Conservation (phyloP, 768 basidiomycete genomes). For the Strobilomyces confusus region DNA sequence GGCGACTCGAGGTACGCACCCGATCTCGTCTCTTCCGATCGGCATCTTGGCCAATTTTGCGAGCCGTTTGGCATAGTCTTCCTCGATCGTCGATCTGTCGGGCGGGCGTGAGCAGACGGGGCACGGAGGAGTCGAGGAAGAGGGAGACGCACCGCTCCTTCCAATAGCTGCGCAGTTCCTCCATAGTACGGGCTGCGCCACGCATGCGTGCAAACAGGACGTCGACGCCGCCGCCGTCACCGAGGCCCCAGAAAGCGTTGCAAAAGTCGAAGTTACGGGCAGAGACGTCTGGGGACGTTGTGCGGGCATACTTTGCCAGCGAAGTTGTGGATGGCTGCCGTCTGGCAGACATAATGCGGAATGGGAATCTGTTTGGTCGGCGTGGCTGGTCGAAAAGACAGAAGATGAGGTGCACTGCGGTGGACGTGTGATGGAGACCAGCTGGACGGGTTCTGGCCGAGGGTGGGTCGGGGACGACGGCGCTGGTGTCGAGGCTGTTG, state of each 20-base stretch:
- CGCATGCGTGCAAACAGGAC: constrained; percentile 88
- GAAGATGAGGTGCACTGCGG: constrained; percentile 18
- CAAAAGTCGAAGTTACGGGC: constrained; percentile 79
- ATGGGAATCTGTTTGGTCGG: constrained; percentile 11
- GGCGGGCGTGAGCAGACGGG: constrained; percentile 1
- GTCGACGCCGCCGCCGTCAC: constrained; percentile 87
- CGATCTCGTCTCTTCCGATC: constrained; percentile 89
- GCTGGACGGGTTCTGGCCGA: not conserved
- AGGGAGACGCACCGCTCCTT: constrained; percentile 74
- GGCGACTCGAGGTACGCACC: constrained; percentile 48
- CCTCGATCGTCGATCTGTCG: constrained; percentile 79
- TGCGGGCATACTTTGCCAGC: constrained; percentile 63
- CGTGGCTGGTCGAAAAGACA: constrained; percentile 11
- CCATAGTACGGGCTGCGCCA: constrained; percentile 79
- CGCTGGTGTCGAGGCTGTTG: not conserved
- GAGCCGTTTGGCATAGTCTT: constrained; percentile 89
- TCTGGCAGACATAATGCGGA: constrained; percentile 58
- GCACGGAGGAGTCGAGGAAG: not conserved
- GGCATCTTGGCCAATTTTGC: constrained; percentile 70
- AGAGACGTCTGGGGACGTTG: constrained; percentile 42
- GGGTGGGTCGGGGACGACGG: not conserved
- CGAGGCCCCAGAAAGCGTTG: constrained; percentile 92
- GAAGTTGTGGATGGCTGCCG: constrained; percentile 83
- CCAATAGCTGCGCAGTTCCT: constrained; percentile 86
- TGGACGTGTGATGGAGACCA: not conserved